Conservation (phyloP, 768 basidiomycete species). For the Tulasnella sp. region DNA sequence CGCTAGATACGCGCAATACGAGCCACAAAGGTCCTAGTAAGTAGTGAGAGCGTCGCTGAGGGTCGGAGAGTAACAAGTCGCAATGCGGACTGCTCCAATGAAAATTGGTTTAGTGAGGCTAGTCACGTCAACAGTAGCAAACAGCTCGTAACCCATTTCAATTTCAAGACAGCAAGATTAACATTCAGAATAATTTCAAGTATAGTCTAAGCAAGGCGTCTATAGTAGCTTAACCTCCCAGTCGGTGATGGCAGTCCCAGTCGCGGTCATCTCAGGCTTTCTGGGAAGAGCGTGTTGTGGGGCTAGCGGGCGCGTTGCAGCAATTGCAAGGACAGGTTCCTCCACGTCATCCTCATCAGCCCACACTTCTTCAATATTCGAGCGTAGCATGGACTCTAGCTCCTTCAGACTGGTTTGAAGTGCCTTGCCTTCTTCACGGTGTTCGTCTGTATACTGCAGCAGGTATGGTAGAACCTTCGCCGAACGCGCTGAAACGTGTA, state of each 20-base stretch:
- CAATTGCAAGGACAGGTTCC: not conserved
- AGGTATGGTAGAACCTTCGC: constrained; percentile 63
- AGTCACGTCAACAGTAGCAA: not conserved
- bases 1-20: not conserved
- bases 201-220: not conserved
- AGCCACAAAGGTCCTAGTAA: not conserved
- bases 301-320: not conserved
- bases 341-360: not conserved
- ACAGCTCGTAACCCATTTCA: not conserved
- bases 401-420: constrained; percentile 49
- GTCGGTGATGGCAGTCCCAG: not conserved
- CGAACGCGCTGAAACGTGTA: constrained; percentile 46
- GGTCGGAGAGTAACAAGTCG: not conserved
- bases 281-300: not conserved
- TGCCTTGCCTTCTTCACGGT: constrained; percentile 50
- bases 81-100: not conserved
- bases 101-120: not conserved
- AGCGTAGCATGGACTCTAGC: constrained; percentile 46
- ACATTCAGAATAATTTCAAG: not conserved
- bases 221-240: constrained; percentile 3
- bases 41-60: not conserved
- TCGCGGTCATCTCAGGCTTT: not conserved
- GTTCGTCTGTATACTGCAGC: constrained; percentile 52
- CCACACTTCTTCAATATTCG: constrained; percentile 60
- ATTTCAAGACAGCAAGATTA: not conserved